These are phyloP conservation scores for Chlamydomonas urium DNA, from an alignment of 139 green algal species.

Conservation along the genomic window DNA sequence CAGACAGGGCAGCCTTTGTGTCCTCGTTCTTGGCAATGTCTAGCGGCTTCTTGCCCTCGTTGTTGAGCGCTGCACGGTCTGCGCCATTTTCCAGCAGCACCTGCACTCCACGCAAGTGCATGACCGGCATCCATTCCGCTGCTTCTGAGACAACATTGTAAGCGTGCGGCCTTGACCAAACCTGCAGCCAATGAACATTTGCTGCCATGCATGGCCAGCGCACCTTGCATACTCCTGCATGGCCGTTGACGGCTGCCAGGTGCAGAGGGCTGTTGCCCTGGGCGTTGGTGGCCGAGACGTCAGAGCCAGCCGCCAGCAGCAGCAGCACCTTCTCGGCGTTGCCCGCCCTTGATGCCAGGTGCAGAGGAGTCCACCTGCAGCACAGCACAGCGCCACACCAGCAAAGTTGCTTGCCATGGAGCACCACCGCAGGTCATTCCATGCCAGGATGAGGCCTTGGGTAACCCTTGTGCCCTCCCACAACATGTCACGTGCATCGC, in stretches of 20 bases:
- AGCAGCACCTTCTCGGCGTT: constrained; percentile 30
- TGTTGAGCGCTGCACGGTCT: constrained; percentile 15
- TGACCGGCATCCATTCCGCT: neutral
- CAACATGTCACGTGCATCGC: no score
- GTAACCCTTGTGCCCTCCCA: no score
- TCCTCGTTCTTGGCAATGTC: constrained; percentile 37
- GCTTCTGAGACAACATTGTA: no score
- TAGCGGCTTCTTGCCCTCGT: constrained; percentile 22
- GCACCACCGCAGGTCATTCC: no score
- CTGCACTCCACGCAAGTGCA: neutral
- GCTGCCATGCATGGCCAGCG: neutral
- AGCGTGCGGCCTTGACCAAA: no score
- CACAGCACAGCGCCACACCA: neutral
- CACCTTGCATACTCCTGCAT: constrained; percentile 24
- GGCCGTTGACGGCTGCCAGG: constrained; percentile 36
- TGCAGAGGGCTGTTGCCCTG: constrained; percentile 35
- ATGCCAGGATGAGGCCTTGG: no score
- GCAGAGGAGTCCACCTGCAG: constrained; percentile 53
- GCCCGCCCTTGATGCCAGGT: constrained; percentile 45
- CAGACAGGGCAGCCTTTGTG: constrained; percentile 1
- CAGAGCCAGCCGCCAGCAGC: constrained; percentile 47
- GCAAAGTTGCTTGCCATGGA: neutral
- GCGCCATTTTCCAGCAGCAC: constrained; percentile 20
- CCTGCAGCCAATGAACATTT: no score
- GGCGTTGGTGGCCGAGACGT: constrained; percentile 25